Evolutionary conservation across 768 basidiomycete genomes (phyloP).

Genomic region (Rickenella mellea): DNA sequence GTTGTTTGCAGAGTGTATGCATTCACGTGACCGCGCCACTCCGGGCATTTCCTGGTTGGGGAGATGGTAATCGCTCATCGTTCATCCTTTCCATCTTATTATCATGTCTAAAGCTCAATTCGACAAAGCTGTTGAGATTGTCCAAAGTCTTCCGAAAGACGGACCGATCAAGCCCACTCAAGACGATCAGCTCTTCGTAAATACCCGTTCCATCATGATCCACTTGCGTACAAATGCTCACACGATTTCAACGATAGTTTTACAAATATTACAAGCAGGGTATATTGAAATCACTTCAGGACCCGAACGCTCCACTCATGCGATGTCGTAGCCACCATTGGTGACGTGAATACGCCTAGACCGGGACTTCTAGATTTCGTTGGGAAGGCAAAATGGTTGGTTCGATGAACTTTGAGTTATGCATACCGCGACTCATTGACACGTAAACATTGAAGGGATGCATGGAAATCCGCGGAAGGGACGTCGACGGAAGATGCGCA

Average conservation of each 20-base stretch:
- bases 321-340: constrained; percentile 48
- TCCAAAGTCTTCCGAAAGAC: constrained; percentile 61
- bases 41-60: no score
- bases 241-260: constrained; percentile 44
- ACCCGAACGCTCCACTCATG: no score
- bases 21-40: no score
- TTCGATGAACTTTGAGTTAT: neutral
- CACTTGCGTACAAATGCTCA: constrained; percentile 7
- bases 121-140: constrained; percentile 63
- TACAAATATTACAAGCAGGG: constrained; percentile 95
- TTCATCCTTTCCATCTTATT: constrained; percentile 11
- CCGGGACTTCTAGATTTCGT: constrained; percentile 79
- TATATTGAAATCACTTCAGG: constrained; percentile 17
- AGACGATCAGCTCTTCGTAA: constrained; percentile 73
- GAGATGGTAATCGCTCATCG: constrained; percentile 6
- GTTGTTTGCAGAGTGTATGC: no score
- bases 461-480: constrained; percentile 73
- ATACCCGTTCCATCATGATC: constrained; percentile 19
- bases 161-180: constrained; percentile 68
- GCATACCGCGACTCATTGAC: neutral
- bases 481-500: constrained; percentile 62
- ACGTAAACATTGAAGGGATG: constrained; percentile 48
- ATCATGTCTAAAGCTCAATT: constrained; percentile 67
- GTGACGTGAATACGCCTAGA: constrained; percentile 54
- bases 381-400: constrained; percentile 85